Percentiles rank a stretch among this genome's conserved stretches.
These are phyloP conservation scores for Carpinus fangiana DNA, from an alignment of 306 rosid species.

Conservation along the genomic window DNA sequence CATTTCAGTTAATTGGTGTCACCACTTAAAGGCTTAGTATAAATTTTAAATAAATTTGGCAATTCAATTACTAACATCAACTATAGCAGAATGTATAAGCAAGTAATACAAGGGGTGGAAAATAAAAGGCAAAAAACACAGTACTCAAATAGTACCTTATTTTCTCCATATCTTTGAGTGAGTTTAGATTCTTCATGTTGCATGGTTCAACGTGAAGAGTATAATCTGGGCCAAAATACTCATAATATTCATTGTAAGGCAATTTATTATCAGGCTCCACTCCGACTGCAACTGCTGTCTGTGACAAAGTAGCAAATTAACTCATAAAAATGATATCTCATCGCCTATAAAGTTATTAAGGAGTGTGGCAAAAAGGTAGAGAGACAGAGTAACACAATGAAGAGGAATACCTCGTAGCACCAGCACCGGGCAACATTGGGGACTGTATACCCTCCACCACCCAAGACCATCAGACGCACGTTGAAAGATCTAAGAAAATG, in stretches of 20 bases:
- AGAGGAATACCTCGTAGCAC: conserved; percentile 78
- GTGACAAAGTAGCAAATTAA: conserved; percentile 34
- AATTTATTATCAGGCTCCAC: conserved; percentile 87
- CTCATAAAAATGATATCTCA: conserved; percentile 14
- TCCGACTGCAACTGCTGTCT: conserved; percentile 95
- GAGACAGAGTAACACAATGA: conserved; percentile 4
- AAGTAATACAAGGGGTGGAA: background rate
- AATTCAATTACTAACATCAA: background rate
- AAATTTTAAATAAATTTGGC: background rate
- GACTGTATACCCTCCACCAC: conserved; percentile 95
- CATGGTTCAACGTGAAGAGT: conserved; percentile 72
- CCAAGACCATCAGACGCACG: conserved; percentile 85
- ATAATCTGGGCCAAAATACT: conserved; percentile 92
- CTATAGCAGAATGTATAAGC: background rate
- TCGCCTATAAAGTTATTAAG: conserved; percentile 4
- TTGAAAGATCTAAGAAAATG: conserved; percentile 78
- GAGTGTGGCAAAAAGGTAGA: conserved; percentile 13
- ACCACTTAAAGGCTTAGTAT: background rate
- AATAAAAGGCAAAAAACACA: background rate
- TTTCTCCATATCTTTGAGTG: conserved; percentile 78
- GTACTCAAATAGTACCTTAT: conserved; percentile 54
- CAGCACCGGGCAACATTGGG: conserved; percentile 95
- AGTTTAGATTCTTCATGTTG: conserved; percentile 80
- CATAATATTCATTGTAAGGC: conserved; percentile 86
- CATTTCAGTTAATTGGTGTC: background rate